Evolutionary conservation across 495 filamentous ascomycete species (phyloP), one percentile per base, ranked within the genome.

Genomic region (Xeromyces bisporus): DNA sequence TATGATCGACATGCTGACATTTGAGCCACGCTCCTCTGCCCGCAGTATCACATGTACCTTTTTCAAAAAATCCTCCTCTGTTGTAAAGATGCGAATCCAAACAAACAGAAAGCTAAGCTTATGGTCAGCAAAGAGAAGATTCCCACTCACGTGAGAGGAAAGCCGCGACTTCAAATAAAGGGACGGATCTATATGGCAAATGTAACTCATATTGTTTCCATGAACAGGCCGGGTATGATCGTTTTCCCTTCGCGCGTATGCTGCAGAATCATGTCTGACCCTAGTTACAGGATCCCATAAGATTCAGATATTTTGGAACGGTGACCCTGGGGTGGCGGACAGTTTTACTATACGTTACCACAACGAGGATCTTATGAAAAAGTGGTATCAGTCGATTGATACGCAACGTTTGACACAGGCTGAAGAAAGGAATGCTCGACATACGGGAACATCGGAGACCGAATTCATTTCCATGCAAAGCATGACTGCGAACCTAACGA

Each of bases 131-230:
- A 76, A 56, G 58, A 62, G 23, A 84, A 82, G 50, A 67, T 78
- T 1, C 59, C 73, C 28, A 68, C 73, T 33, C 71, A 75, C 50
- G 73, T 69, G 39, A 87, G 79, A 46, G 67, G 71, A 31, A 80
- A 80, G 44, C 69, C 76, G 20, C 86, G 80, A 48, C 61, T 97
- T 29, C 85, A 93, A 48, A 66, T 97, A 18, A 97, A 96, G 56
- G 89, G 89, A 15, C 73, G 89, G 13, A 97, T 97, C 43, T 96
- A 96, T 55, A 94, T 97, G 87, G 85, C 87, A 33, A 97, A 97
- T 47, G 87, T 97, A 26, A 97, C 89, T 5, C 85, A 96, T 45
- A 78, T 92, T 15, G 60, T 93, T 3, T 81, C 78, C 11, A 58
- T 85, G 18, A 67, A 72, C 32, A 92, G 82, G 50, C 76, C 78